Evolutionary conservation across 768 basidiomycete species (phyloP), one percentile per base, ranked within the genome.

Genomic region (Leccinum sublutescens): DNA sequence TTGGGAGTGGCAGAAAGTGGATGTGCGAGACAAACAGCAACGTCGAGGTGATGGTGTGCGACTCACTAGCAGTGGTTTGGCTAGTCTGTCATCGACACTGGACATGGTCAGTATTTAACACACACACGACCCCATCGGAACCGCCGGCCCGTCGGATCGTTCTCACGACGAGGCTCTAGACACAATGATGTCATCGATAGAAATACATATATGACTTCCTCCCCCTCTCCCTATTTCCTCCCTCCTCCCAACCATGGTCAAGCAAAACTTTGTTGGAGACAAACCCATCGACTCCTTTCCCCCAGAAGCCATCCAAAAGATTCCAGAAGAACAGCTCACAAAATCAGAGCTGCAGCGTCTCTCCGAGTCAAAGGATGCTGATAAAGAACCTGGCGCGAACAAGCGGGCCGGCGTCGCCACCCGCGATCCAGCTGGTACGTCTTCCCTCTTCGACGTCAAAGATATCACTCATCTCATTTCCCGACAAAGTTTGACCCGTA

Each of bases 391-490:
- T 17, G 36, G 36, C 36, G 15, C 36, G 15, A 69, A 68, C 63
- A 74, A 51, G 54, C 65, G 73, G 6, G 69, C 68, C 0, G 71
- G 73, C 6, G 70, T 56, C 15, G 71, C 73, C 45, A 55, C 64
- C 60, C 36, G 69, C 6, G 62, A 71, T 31, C 65, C 73, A 58
- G 47, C 55, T 14, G 19, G 55, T 62, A 56, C 27, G 52, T 45
- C 9, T 1, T 38, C 12, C 2, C 17, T 5, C n/a, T 25, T 31
- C n/a, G 10, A n/a, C 27, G 23, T 10, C 5, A 15, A 5, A 12
- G 17, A 19, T 2, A 17, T 9, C 12, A 15, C 25, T 34, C 29
- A 60, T 14, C 1, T 10, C 19, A 34, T 0, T 31, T 8, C 7
- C 3, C 23, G 15, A 43, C 9, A 70, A 59, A 58, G 53, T 65